Conservation (phyloP, 2,329 filamentous ascomycete species). For the Botrytis pseudocinerea region DNA sequence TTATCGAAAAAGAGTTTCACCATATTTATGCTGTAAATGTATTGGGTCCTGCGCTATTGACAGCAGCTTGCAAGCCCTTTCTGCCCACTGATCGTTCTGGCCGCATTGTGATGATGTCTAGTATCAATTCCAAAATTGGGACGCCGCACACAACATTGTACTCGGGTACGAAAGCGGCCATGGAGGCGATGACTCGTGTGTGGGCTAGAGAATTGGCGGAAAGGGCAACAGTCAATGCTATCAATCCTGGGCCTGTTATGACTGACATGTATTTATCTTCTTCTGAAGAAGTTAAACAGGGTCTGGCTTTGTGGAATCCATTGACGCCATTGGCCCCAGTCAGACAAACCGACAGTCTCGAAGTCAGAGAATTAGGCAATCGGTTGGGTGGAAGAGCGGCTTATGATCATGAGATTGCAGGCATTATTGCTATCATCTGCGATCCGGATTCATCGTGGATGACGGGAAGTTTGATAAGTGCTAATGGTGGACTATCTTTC, state of each 20-base stretch:
- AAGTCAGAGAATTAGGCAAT: constrained; percentile 19
- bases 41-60: constrained; percentile 72
- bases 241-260: constrained; percentile 21
- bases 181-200: constrained; percentile 61
- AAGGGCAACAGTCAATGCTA: constrained; percentile 12
- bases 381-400: constrained; percentile 30
- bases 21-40: constrained; percentile 77
- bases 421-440: constrained; percentile 21
- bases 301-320: constrained; percentile 60
- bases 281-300: constrained; percentile 56
- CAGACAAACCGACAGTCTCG: constrained; percentile 18
- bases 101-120: constrained; percentile 60
- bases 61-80: constrained; percentile 68
- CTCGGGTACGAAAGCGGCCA: constrained; percentile 62
- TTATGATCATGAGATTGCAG: constrained; percentile 25
- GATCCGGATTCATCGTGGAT: constrained; percentile 21
- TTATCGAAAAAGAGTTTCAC: constrained; percentile 64
- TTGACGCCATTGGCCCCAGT: constrained; percentile 22
- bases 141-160: constrained; percentile 59
- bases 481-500: constrained; percentile 14
- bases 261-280: constrained; percentile 40
- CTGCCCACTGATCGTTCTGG: constrained; percentile 67
- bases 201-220: constrained; percentile 21
- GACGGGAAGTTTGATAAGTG: constrained; percentile 14
- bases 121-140: constrained; percentile 56